Percentiles rank a stretch among this genome's conserved stretches.
Conservation (phyloP, 2,329 filamentous ascomycete species). For the Colletotrichum destructivum region DNA sequence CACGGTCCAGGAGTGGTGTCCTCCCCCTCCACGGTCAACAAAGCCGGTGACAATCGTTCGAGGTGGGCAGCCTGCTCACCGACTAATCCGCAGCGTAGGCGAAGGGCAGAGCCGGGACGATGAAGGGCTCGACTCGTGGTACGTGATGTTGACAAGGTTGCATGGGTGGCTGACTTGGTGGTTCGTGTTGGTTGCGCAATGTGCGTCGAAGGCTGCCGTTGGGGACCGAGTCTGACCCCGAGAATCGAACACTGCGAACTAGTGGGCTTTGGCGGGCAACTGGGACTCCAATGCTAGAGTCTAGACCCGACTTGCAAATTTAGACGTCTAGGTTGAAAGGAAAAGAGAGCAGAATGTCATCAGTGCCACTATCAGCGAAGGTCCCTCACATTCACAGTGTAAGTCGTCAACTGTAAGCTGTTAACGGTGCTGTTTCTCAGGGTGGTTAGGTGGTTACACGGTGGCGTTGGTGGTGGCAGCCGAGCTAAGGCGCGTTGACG, state of each 20-base stretch:
- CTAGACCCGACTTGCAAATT: too few relatives aligned
- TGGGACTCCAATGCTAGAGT: too few relatives aligned
- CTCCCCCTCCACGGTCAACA: background rate
- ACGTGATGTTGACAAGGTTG: background rate
- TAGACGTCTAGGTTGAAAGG: too few relatives aligned
- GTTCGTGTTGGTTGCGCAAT: background rate
- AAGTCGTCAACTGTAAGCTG: background rate
- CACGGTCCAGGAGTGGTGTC: background rate
- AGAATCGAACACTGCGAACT: background rate
- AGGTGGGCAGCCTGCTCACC: constrained; percentile 20
- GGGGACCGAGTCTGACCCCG: background rate
- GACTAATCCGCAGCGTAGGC: constrained; percentile 12
- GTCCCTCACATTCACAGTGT: background rate
- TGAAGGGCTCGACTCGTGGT: background rate
- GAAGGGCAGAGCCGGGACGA: background rate
- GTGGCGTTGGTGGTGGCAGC: constrained; percentile 3
- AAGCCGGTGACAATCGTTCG: background rate
- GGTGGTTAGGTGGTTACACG: background rate
- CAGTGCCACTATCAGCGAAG: background rate
- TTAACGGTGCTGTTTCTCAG: background rate
- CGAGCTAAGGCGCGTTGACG: constrained; percentile 1
- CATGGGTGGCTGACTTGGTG: background rate
- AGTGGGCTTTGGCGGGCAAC: too few relatives aligned
- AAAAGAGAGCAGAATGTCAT: background rate
- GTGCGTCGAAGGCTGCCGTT: background rate